These are phyloP conservation scores for Amaranthus tricolor DNA, from an alignment of 179 eudicot genomes.

Conservation along the genomic window DNA sequence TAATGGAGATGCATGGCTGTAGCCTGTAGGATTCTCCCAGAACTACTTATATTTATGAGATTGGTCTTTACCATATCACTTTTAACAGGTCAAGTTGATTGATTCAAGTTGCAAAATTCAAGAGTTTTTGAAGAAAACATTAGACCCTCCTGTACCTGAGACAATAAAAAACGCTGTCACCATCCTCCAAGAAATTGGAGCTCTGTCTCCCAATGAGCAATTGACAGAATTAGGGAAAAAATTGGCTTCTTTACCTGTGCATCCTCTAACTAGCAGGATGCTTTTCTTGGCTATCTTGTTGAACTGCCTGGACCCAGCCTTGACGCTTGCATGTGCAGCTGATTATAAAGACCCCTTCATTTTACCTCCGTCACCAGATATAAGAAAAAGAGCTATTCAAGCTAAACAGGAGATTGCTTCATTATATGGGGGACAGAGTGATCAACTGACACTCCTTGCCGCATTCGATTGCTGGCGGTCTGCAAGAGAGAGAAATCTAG, in stretches of 20 bases:
- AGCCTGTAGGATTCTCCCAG: background rate
- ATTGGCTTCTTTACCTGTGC: slow-evolving; percentile 84
- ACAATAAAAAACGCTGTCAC: slow-evolving; percentile 71
- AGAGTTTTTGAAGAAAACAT: slow-evolving; percentile 65
- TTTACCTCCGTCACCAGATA: slow-evolving; percentile 77
- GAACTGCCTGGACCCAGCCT: slow-evolving; percentile 92
- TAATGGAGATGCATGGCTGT: no score
- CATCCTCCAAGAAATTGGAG: slow-evolving; percentile 92
- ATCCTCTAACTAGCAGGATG: slow-evolving; percentile 91
- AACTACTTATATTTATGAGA: background rate
- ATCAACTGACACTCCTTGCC: slow-evolving; percentile 84
- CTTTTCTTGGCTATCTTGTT: slow-evolving; percentile 70
- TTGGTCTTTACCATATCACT: slow-evolving; percentile 1
- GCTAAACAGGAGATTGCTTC: slow-evolving; percentile 82
- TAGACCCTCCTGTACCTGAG: slow-evolving; percentile 87
- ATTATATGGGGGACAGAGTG: slow-evolving; percentile 74
- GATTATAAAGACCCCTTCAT: slow-evolving; percentile 79
- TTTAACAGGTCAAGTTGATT: slow-evolving; percentile 74
- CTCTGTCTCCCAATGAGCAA: slow-evolving; percentile 62
- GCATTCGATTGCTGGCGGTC: slow-evolving; percentile 92
- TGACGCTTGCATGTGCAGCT: slow-evolving; percentile 92
- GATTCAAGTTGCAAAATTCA: slow-evolving; percentile 71
- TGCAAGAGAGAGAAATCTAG: slow-evolving; percentile 63
- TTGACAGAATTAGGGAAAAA: slow-evolving; percentile 81
- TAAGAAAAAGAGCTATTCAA: slow-evolving; percentile 60